Evolutionary conservation across 75 land plant species (phyloP).

Genomic region (Sequoiadendron giganteum): DNA sequence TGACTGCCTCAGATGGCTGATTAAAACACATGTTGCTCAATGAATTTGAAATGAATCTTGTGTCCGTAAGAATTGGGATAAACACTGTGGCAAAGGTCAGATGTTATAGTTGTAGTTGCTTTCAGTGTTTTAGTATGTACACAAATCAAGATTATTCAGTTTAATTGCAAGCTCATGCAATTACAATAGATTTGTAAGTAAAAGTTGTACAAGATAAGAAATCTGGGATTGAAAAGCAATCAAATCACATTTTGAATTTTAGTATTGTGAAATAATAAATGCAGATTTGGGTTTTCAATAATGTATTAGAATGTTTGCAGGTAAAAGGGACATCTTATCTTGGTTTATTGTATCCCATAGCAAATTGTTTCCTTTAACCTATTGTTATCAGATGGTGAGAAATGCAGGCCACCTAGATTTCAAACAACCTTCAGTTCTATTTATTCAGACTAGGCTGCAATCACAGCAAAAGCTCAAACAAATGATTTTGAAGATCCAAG

Average conservation of each 20-base stretch:
- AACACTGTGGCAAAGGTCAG: background rate
- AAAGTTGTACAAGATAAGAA: background rate
- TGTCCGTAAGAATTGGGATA: background rate
- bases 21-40: background rate
- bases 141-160: background rate
- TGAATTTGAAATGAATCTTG: background rate
- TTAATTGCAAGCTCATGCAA: background rate
- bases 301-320: background rate
- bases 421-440: too few relatives aligned
- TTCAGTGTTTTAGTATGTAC: background rate
- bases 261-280: background rate
- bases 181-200: background rate
- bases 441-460: background rate
- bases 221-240: background rate
- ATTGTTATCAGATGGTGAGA: too few relatives aligned
- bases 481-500: background rate
- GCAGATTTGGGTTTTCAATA: background rate
- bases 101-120: background rate
- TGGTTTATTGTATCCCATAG: too few relatives aligned
- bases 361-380: too few relatives aligned
- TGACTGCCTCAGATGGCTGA: background rate
- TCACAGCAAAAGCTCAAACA: background rate
- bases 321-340: background rate
- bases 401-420: too few relatives aligned
- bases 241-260: background rate